A percentile compares a stretch with the other conserved stretches of the same genome.
Conservation (phyloP, 371 early-diverging fungal genomes). For the Entomophthora muscae region DNA sequence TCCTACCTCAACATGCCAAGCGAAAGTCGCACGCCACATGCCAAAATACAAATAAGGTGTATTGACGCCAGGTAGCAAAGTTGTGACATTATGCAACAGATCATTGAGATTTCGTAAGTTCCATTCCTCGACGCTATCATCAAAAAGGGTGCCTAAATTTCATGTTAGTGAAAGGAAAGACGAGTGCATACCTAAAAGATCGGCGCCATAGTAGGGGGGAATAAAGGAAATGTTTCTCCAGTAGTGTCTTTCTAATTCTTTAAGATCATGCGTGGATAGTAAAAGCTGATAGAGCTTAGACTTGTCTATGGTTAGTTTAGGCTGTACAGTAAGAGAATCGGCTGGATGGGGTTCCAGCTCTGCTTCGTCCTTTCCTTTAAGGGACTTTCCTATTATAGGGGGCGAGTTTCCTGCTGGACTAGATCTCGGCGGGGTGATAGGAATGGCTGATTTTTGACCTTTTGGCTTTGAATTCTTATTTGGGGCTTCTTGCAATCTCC, state of each 20-base stretch:
- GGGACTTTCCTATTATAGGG: background rate
- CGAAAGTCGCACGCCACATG: conserved; percentile 95
- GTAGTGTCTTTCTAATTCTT: conserved; percentile 68
- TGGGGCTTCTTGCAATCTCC: too few species aligned
- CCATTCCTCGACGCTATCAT: conserved; percentile 40
- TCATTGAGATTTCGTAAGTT: conserved; percentile 65
- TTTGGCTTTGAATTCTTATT: too few species aligned
- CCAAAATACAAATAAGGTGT: conserved; percentile 93
- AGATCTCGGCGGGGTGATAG: too few species aligned
- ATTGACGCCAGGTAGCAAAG: conserved; percentile 79
- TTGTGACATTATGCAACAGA: conserved; percentile 43
- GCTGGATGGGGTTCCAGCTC: background rate
- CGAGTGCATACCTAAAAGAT: conserved; percentile 53
- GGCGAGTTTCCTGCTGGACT: too few species aligned
- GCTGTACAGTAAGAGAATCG: too few species aligned
- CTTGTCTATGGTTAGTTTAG: background rate
- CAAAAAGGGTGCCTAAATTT: conserved; percentile 24
- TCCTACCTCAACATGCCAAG: conserved; percentile 79
- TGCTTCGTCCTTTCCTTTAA: background rate
- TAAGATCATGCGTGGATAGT: conserved; percentile 3
- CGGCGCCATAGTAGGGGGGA: conserved; percentile 90
- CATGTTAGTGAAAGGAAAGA: background rate
- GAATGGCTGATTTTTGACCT: too few species aligned
- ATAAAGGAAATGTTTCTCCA: conserved; percentile 78
- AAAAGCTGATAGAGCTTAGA: background rate